Evolutionary conservation across 1,284 basidiomycete species (phyloP), one percentile per base, ranked within the genome.

Genomic region (Termitomyces sp.): DNA sequence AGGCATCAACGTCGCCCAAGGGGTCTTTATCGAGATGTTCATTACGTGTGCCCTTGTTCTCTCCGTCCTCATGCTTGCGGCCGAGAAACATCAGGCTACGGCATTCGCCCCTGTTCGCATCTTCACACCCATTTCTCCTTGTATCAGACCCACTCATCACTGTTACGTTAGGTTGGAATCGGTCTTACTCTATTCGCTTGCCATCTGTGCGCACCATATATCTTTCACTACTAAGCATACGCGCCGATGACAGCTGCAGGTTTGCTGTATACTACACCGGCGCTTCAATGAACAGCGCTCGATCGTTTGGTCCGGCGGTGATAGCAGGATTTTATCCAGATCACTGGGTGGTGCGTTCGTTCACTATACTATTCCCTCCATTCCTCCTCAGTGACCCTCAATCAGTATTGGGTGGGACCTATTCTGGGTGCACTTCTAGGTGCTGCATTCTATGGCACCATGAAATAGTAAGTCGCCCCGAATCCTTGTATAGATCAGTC

Each of bases 21-120:
- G 76, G 5, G 73, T 87, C 5, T 87, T 88, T 68, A 85, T 87
- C 60, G 84, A 88, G 65, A 83, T 85, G 79, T 86, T 88, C 67
- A 78, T 81, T 56, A 87, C 84, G 3, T 68, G 77, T 3, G 68
- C 74, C n/a, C 72, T 86, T 34, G 76, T 80, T 26, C 64, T 83
- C n/a, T 69, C 82, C 6, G 79, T 84, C 14, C 74, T 85, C 56
- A 84, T 84, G 84, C 66, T 87, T 19, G 82, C 84, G 14, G 81
- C 80, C 24, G 84, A 83, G 66, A 83, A 89, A 69, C 84, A 86
- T 62, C 70, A 74, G 21, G 73, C 78, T 0, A 91, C 87, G 0
- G 84, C 86, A 1, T 81, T 90, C 55, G 87, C 88, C 18, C 88
- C 88, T 3, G 80, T 81, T 46, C 7, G 38, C 61, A 16, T 46